Evolutionary conservation across 1,284 basidiomycete species (phyloP).

Genomic region (Pascua sp.): DNA sequence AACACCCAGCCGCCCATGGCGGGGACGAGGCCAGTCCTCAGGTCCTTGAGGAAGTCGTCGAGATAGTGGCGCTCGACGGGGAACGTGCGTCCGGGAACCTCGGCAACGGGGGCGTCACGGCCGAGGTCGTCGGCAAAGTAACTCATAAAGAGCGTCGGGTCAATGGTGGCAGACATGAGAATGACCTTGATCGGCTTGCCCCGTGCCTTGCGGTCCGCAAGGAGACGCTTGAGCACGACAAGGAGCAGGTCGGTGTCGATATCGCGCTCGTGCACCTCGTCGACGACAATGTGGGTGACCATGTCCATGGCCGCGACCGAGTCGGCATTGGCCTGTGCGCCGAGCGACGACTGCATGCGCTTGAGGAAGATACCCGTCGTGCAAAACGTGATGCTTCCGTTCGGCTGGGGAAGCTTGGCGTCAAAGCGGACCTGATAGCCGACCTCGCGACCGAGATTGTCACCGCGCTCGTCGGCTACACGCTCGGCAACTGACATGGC

Average conservation of each 20-base stretch:
- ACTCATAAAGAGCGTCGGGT: slow-evolving; percentile 78
- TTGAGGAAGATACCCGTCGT: slow-evolving; percentile 91
- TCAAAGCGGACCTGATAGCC: slow-evolving; percentile 96
- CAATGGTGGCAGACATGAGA: slow-evolving; percentile 95
- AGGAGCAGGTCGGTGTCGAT: slow-evolving; percentile 90
- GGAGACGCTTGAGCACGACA: slow-evolving; percentile 81
- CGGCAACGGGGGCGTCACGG: slow-evolving; percentile 68
- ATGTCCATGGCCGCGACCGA: slow-evolving; percentile 61
- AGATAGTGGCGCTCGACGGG: slow-evolving; percentile 79
- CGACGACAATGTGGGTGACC: slow-evolving; percentile 86
- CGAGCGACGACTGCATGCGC: slow-evolving; percentile 74
- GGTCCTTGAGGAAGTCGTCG: slow-evolving; percentile 67
- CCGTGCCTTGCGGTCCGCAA: slow-evolving; percentile 70
- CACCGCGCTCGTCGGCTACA: slow-evolving; percentile 84
- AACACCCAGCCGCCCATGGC: slow-evolving; percentile 64
- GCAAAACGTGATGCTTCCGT: slow-evolving; percentile 86
- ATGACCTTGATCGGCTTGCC: slow-evolving; percentile 79
- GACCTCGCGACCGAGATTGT: slow-evolving; percentile 66
- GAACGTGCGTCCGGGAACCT: slow-evolving; percentile 88
- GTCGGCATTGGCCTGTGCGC: slow-evolving; percentile 45
- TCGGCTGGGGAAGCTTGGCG: slow-evolving; percentile 68
- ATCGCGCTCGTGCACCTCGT: slow-evolving; percentile 95
- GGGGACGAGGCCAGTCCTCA: slow-evolving; percentile 51
- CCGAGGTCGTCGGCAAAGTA: slow-evolving; percentile 72
- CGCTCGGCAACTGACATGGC: slow-evolving; percentile 91